These are phyloP conservation scores for Pestalotiopsis fici DNA, from an alignment of 2,329 filamentous ascomycete species.

Conservation along the genomic window DNA sequence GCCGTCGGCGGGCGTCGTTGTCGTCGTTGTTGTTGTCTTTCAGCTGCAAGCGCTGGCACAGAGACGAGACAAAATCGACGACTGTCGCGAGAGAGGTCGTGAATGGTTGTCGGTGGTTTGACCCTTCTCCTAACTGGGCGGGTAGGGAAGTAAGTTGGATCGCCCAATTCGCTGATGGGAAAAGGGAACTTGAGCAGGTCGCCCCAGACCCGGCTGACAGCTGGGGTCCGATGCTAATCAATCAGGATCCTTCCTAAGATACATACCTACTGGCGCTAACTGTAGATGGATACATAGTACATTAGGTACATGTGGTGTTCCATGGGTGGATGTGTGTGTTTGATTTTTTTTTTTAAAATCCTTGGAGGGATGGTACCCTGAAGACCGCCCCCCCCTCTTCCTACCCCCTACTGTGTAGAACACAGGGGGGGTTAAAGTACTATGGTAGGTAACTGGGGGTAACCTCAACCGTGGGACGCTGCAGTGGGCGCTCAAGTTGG, in stretches of 20 bases:
- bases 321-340: too few species aligned
- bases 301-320: too few species aligned
- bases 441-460: background rate
- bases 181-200: conserved; percentile 15
- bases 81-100: conserved; percentile 31
- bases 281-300: too few species aligned
- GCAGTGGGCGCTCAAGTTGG: background rate
- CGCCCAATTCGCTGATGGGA: conserved; percentile 36
- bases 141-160: conserved; percentile 31
- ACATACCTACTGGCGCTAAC: too few species aligned
- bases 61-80: conserved; percentile 18
- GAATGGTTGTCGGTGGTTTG: conserved; percentile 31
- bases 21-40: background rate
- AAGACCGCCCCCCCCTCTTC: too few species aligned
- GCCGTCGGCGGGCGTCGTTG: background rate
- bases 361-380: too few species aligned
- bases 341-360: too few species aligned
- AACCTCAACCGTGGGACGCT: background rate
- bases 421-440: too few species aligned
- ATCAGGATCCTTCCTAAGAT: background rate
- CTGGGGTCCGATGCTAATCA: conserved; percentile 8
- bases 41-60: conserved; percentile 18
- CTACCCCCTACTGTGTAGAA: too few species aligned
- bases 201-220: conserved; percentile 11
- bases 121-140: conserved; percentile 29